phyloP scores from a whole-genome alignment of 106 monocot species.

The Allium fistulosum region DNA sequence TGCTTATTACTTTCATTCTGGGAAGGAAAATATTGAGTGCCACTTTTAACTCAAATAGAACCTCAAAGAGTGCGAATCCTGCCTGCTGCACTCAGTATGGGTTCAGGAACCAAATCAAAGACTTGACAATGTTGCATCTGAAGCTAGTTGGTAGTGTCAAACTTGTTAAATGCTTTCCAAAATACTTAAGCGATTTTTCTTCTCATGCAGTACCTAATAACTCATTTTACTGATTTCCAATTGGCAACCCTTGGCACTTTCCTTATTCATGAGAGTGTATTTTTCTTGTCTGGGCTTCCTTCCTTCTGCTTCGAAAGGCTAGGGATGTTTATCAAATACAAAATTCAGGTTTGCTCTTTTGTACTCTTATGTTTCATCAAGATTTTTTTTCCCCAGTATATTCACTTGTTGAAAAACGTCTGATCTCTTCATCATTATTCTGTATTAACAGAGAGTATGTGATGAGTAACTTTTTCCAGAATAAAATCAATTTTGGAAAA shows the following conservation, averaged over 20 bases:
- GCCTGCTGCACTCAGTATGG: too few species aligned
- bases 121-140: too few species aligned
- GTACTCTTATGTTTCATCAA: not conserved
- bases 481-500: too few species aligned
- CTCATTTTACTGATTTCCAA: conserved; percentile 85
- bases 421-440: not conserved
- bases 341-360: conserved; percentile 46
- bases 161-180: too few species aligned
- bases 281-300: conserved; percentile 84
- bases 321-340: conserved; percentile 80
- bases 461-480: not conserved
- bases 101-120: too few species aligned
- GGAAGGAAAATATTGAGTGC: too few species aligned
- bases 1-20: too few species aligned
- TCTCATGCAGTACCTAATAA: conserved; percentile 54
- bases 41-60: too few species aligned
- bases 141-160: too few species aligned
- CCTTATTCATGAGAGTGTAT: conserved; percentile 76
- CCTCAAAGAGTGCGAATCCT: too few species aligned
- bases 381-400: too few species aligned
- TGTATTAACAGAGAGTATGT: not conserved
- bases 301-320: conserved; percentile 59
- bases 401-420: too few species aligned
- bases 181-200: not conserved
- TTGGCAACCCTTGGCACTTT: conserved; percentile 72